These are phyloP conservation scores for Aspergillus sojae DNA, from an alignment of 2,329 filamentous ascomycete genomes.

Conservation along the genomic window DNA sequence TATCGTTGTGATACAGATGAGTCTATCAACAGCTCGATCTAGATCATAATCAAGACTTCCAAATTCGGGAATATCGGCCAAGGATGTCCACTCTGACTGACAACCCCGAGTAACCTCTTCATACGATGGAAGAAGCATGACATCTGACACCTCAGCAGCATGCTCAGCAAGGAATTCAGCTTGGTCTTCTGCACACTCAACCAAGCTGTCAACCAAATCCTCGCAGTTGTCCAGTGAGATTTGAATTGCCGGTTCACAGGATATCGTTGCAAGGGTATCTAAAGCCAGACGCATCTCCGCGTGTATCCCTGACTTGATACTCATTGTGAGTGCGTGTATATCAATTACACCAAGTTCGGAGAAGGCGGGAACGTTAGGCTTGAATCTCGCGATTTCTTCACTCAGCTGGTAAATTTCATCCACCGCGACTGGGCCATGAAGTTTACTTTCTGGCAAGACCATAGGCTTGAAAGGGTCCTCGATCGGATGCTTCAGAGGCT, in stretches of 20 bases:
- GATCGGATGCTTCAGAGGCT: slow-evolving; percentile 42
- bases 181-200: slow-evolving; percentile 91
- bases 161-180: slow-evolving; percentile 82
- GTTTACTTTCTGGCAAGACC: slow-evolving; percentile 52
- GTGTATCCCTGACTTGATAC: slow-evolving; percentile 85
- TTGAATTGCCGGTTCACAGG: slow-evolving; percentile 64
- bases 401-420: slow-evolving; percentile 66
- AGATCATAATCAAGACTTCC: slow-evolving; percentile 79
- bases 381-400: slow-evolving; percentile 66
- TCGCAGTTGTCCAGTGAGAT: slow-evolving; percentile 76
- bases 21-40: slow-evolving; percentile 79
- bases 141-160: slow-evolving; percentile 82
- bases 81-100: slow-evolving; percentile 68
- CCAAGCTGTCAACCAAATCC: slow-evolving; percentile 81
- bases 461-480: slow-evolving; percentile 51
- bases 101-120: slow-evolving; percentile 85
- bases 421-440: slow-evolving; percentile 74
- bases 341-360: slow-evolving; percentile 85
- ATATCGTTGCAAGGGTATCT: slow-evolving; percentile 77
- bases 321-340: slow-evolving; percentile 84
- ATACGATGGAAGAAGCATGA: slow-evolving; percentile 79
- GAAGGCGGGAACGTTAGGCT: slow-evolving; percentile 73
- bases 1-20: slow-evolving; percentile 90
- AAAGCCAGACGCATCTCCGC: slow-evolving; percentile 87
- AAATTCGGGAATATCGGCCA: slow-evolving; percentile 73